phyloP scores from a whole-genome alignment of 192 early-diverging fungal genomes.

The Coemansia sp. region DNA sequence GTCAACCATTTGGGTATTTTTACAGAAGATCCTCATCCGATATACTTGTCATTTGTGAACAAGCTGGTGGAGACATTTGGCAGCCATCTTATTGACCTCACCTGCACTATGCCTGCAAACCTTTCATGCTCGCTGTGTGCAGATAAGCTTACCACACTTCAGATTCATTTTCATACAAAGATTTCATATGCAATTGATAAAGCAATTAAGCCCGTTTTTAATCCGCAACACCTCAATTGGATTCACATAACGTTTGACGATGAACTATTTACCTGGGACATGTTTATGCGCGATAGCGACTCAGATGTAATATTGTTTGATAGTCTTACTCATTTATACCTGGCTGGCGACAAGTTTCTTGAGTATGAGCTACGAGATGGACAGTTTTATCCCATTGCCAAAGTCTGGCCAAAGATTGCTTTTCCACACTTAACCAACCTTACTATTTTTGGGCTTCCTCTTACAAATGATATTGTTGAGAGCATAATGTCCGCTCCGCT shows the following conservation, averaged over 20 bases:
- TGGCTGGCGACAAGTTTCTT: not conserved
- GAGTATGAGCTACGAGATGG: not conserved
- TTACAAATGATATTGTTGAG: not conserved
- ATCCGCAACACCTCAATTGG: too few relatives aligned
- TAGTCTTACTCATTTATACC: not conserved
- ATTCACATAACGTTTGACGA: too few relatives aligned
- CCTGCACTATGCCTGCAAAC: not conserved
- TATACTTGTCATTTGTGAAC: not conserved
- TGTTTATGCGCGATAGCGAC: not conserved
- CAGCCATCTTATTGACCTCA: not conserved
- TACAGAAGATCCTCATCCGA: too few relatives aligned
- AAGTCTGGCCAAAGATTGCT: not conserved
- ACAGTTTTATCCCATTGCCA: not conserved
- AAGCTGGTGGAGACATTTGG: not conserved
- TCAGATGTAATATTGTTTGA: not conserved
- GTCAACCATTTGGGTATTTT: too few relatives aligned
- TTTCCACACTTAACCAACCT: not conserved
- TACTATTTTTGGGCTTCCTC: not conserved
- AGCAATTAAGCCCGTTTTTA: not conserved
- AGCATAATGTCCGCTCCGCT: not conserved
- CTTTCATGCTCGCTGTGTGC: not conserved
- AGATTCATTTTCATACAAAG: not conserved
- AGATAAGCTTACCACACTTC: not conserved
- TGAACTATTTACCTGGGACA: too few relatives aligned
- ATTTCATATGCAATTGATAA: too few relatives aligned